These are phyloP conservation scores for Colletotrichum coccodes DNA, from an alignment of 2,329 filamentous ascomycete genomes.

Conservation along the genomic window DNA sequence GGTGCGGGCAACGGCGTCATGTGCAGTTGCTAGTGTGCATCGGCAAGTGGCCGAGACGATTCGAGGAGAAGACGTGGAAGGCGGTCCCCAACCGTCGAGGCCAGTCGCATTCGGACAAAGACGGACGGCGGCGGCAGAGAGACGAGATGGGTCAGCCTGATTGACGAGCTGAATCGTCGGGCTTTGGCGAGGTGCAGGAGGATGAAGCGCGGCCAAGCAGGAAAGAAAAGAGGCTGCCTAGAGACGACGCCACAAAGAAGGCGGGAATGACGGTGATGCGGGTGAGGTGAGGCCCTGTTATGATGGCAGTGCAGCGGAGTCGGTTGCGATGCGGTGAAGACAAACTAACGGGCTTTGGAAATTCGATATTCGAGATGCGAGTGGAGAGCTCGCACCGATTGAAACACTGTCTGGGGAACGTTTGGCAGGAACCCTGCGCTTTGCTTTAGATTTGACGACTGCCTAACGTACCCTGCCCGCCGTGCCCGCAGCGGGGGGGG, in stretches of 20 bases:
- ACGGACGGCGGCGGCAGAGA: background rate
- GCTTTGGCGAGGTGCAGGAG: constrained; percentile 28
- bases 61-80: background rate
- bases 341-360: background rate
- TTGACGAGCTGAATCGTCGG: constrained; percentile 9
- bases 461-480: too few relatives aligned
- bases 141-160: background rate
- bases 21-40: constrained; percentile 9
- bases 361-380: background rate
- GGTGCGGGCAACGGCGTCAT: constrained; percentile 18
- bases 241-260: background rate
- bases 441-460: constrained; percentile 3
- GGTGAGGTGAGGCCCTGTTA: background rate
- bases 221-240: constrained; percentile 3
- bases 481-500: too few relatives aligned
- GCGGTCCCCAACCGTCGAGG: background rate
- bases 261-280: background rate
- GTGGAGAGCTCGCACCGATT: background rate
- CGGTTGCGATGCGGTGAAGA: background rate
- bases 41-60: constrained; percentile 11
- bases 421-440: background rate
- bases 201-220: constrained; percentile 27
- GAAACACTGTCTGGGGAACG: background rate
- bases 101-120: background rate
- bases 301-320: constrained; percentile 1